phyloP scores from a whole-genome alignment of 2,329 filamentous ascomycete genomes.

The Ceratocystiopsis sp. region DNA sequence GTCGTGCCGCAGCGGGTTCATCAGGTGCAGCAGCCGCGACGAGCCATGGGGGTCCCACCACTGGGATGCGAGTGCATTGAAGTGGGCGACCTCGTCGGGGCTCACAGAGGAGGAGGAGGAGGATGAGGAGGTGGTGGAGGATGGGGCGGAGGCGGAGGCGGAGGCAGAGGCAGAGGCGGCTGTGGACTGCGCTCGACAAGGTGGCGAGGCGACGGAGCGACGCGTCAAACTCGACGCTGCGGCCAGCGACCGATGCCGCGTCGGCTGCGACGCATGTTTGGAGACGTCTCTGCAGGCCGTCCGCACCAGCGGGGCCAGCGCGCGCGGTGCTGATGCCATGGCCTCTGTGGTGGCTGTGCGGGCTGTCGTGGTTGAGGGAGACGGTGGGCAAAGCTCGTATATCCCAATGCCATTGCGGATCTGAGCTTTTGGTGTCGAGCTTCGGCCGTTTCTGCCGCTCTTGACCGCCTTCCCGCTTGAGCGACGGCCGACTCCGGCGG shows the following conservation, averaged over 20 bases:
- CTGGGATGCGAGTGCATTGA: slow-evolving; percentile 76
- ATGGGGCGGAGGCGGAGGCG: slow-evolving; percentile 8
- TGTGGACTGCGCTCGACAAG: not conserved
- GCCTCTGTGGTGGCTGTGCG: too few relatives aligned
- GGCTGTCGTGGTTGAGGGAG: too few relatives aligned
- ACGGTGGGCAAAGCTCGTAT: too few relatives aligned
- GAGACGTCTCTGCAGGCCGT: too few relatives aligned
- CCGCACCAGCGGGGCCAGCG: too few relatives aligned
- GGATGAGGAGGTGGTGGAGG: slow-evolving; percentile 1
- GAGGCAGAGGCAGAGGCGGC: slow-evolving; percentile 6
- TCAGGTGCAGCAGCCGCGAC: slow-evolving; percentile 82
- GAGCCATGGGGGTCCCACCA: slow-evolving; percentile 98
- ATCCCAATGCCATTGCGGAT: too few relatives aligned
- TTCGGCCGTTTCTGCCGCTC: not conserved
- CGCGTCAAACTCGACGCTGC: too few relatives aligned
- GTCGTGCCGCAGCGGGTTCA: slow-evolving; percentile 92
- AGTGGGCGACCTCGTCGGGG: slow-evolving; percentile 78
- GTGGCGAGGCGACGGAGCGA: not conserved
- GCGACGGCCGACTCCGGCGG: too few relatives aligned
- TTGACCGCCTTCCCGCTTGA: not conserved
- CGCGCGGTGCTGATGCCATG: too few relatives aligned
- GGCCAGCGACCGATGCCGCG: too few relatives aligned
- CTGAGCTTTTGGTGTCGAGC: not conserved
- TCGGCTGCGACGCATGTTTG: too few relatives aligned
- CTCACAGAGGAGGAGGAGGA: slow-evolving; percentile 53